A percentile compares a stretch with the other conserved stretches of the same genome.
These are phyloP conservation scores for Castanopsis chinensis DNA, from an alignment of 306 rosid genomes.

Conservation along the genomic window DNA sequence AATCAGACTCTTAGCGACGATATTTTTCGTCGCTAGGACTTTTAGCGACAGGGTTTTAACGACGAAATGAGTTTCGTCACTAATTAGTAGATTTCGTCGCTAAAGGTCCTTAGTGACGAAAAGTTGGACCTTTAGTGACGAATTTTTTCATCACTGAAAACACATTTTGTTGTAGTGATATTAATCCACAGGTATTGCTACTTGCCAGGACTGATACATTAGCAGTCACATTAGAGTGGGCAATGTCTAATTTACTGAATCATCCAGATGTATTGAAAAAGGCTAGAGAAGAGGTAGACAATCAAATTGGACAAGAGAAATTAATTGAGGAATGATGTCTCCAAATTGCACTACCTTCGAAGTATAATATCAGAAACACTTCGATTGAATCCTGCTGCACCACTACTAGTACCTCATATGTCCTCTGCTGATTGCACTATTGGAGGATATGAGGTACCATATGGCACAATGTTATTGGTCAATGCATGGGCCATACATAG, in stretches of 20 bases:
- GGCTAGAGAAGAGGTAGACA: conserved; percentile 21
- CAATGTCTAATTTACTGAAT: conserved; percentile 27
- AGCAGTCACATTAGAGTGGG: neutral
- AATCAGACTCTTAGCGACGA: no score
- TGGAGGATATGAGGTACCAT: neutral
- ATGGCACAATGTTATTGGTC: conserved; percentile 9
- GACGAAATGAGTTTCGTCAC: no score
- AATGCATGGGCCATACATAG: conserved; percentile 40
- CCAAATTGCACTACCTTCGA: conserved; percentile 29
- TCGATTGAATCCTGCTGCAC: no score
- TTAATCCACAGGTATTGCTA: no score
- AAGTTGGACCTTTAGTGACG: no score
- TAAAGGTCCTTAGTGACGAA: no score
- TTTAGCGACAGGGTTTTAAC: no score
- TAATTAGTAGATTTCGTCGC: no score
- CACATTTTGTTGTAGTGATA: no score
- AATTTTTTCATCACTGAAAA: no score
- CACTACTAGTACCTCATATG: no score
- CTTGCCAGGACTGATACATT: neutral
- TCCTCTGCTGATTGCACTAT: neutral
- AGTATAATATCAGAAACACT: conserved; percentile 32
- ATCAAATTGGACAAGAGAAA: conserved; percentile 12
- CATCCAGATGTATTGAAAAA: conserved; percentile 20
- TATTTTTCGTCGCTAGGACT: no score
- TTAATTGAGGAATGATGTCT: conserved; percentile 25